Base-by-base conservation (phyloP, 2,329 filamentous ascomycete genomes). In the Talaromyces sp. region DNA sequence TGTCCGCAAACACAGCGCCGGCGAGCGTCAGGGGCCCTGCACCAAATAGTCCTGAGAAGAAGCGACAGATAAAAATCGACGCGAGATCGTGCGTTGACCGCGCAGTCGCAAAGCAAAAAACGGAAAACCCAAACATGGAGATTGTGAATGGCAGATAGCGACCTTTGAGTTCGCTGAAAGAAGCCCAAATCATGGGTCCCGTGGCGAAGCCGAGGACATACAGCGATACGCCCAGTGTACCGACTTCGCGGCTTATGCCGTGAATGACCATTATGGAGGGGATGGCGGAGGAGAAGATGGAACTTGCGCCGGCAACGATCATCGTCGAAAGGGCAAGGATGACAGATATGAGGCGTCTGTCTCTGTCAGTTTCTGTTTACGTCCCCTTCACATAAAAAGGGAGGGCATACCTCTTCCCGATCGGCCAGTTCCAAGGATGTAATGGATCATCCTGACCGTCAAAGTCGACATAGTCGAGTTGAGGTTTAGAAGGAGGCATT, bases 1-100 rank as follows among this genome's bases (percentile, higher is more conserved):
- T 80, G 72, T 91, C 88, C 33, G 86, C 83, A 50, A 91, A 86
- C 1, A 85, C 84, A n/a, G 87, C 87, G 33, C 86, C 86, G 6
- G 87, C 88, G 66, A 88, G 87, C 0, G 87, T 88, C 18, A 90
- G 73, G 0, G 86, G 83, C 21, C 82, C 82, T 4, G 83, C 83
- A 44, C 88, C 88, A 55, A 87, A 87, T 16, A 83, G 73, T 18
- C 88, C 89, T 14, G 83, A 81, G 5, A 89, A 67, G 67, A 88
- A 84, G 2, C 87, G 83, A 67, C 88, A 89, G 2, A 81, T 79
- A 46, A 88, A 81, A 57, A 89, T 79, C 42, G 81, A 75, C 31
- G 72, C 73, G 50, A 89, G 77, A 6, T 76, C 77, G n/a, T 52
- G 11, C 1, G 55, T 48, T 1, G 63, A 63, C 0, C 83, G 83